Evolutionary conservation across 345 rosid genomes (phyloP), one percentile per base, ranked within the genome.

Genomic region (Eutrema heterophyllum): DNA sequence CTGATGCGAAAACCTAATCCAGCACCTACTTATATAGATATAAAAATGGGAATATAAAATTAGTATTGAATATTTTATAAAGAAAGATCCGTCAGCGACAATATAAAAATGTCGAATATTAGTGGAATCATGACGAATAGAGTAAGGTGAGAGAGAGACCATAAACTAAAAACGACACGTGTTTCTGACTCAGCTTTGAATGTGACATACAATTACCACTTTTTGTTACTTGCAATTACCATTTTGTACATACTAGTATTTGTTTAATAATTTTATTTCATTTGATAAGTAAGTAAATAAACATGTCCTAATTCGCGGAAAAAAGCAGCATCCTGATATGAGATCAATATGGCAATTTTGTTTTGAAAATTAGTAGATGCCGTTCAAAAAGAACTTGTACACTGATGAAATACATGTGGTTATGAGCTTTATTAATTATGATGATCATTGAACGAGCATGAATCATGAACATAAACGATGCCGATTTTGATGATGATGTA

Each of bases 171-270:
- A 21, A 29, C 30, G 79, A 65, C 64, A 0, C 66, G 73, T 66
- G 27, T 67, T 56, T 60, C 71, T 80, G 83, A 83, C 77, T 68
- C 75, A 52, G 78, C 67, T 68, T 55, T 50, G 78, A 67, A 53
- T 52, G 67, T 24, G 79, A 78, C 67, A 16, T 76, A 40, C 36
- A 66, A 48, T 41, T 24, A 59, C 9, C 9, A 18, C 39, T 36
- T 10, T 45, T 46, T 7, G 0, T 63, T 14, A 59, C 29, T 26
- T 59, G 67, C 33, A 13, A 11, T 55, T n/a, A 46, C 56, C 21
- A 3, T 53, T 63, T 36, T 43, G 4, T 52, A 7, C 36, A 27
- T 12, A 58, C 49, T 14, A 58, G 50, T 14, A 43, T 21, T 39
- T 71, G 6, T 26, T 71, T 49, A 45, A 36, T 64, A 62, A 14